phyloP scores from a whole-genome alignment of 2,329 filamentous ascomycete genomes.

The Hypocrella siamensis region DNA sequence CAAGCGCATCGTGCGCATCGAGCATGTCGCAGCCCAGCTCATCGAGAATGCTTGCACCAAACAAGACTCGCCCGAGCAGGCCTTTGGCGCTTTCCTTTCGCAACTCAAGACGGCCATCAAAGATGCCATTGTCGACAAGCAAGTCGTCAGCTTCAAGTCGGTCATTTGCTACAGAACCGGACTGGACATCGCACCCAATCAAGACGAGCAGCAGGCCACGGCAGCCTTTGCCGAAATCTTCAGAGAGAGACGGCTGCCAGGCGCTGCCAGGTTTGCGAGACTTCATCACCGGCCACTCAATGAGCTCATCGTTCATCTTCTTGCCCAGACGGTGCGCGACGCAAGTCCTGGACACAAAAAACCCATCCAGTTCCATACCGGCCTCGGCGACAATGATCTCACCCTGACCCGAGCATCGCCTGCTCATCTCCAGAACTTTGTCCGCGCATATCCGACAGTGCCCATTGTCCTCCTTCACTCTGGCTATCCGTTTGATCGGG shows the following conservation, averaged over 20 bases:
- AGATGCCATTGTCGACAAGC: constrained; percentile 42
- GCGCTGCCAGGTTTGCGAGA: constrained; percentile 24
- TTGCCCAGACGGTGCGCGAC: constrained; percentile 41
- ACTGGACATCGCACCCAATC: constrained; percentile 36
- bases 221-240: constrained; percentile 23
- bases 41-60: constrained; percentile 29
- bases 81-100: constrained; percentile 17
- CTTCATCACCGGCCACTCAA: constrained; percentile 52
- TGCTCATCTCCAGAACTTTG: constrained; percentile 57
- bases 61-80: constrained; percentile 11
- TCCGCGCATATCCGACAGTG: constrained; percentile 50
- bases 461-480: constrained; percentile 69
- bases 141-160: constrained; percentile 69
- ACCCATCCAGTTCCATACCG: constrained; percentile 72
- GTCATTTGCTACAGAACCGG: constrained; percentile 72
- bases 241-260: constrained; percentile 4
- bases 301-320: constrained; percentile 49
- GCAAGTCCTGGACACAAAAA: constrained; percentile 36
- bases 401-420: constrained; percentile 55
- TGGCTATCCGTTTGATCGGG: constrained; percentile 65
- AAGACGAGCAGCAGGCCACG: constrained; percentile 24
- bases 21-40: constrained; percentile 51
- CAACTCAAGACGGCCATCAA: constrained; percentile 29
- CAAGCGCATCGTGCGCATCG: constrained; percentile 64
- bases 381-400: constrained; percentile 68